These are phyloP conservation scores for Liriodendron chinense DNA, from an alignment of 164 flowering plant species.

Conservation along the genomic window DNA sequence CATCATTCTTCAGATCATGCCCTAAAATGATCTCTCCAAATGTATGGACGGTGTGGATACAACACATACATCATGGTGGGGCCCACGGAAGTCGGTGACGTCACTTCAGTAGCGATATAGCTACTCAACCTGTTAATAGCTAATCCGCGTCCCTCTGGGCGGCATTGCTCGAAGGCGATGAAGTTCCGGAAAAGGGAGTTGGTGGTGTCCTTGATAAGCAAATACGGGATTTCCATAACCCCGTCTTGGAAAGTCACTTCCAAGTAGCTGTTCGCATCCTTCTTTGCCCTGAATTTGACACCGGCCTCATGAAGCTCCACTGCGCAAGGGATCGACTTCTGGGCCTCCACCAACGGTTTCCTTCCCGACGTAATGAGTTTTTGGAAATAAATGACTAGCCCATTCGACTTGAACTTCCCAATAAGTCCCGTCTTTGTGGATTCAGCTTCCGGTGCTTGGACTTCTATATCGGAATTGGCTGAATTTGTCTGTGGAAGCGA, in stretches of 20 bases:
- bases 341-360: background rate
- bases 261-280: background rate
- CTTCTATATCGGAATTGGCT: background rate
- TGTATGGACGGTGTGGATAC: too few species aligned
- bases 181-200: background rate
- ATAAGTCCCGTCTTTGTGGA: constrained; percentile 31
- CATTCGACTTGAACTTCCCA: constrained; percentile 53
- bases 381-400: too few species aligned
- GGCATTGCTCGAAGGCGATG: background rate
- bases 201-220: background rate
- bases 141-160: too few species aligned
- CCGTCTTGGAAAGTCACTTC: background rate
- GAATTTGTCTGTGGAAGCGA: background rate
- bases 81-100: too few species aligned
- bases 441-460: background rate
- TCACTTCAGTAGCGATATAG: too few species aligned
- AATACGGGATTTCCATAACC: background rate
- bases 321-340: background rate
- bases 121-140: too few species aligned
- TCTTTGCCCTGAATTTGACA: background rate
- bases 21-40: too few species aligned
- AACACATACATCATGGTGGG: too few species aligned
- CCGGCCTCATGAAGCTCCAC: background rate
- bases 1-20: too few species aligned
- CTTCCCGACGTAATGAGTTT: background rate